These are phyloP conservation scores for Paxillus ammoniavirescens DNA, from an alignment of 768 basidiomycete species.

Conservation along the genomic window DNA sequence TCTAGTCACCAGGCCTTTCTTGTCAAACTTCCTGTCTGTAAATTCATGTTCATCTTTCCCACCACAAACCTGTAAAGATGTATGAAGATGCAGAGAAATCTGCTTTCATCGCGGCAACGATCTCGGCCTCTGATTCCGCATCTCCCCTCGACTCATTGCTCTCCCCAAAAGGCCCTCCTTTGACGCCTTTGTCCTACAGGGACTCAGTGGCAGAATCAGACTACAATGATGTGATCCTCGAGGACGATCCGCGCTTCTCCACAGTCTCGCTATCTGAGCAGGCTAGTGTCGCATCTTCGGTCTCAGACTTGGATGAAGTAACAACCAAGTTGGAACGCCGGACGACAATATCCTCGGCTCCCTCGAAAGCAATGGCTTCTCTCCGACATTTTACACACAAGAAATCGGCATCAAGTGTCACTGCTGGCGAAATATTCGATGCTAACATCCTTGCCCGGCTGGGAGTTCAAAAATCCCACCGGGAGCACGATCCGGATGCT, in stretches of 20 bases:
- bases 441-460: conserved; percentile 51
- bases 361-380: conserved; percentile 17
- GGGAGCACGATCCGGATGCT: conserved; percentile 36
- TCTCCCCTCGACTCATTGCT: conserved; percentile 46
- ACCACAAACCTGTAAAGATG: conserved; percentile 17
- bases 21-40: not conserved
- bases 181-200: conserved; percentile 27
- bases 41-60: conserved; percentile 10
- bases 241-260: conserved; percentile 49
- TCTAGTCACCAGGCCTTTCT: not conserved
- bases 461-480: conserved; percentile 45
- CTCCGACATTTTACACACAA: conserved; percentile 45
- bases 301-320: conserved; percentile 22
- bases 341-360: conserved; percentile 28
- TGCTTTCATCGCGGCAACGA: conserved; percentile 2
- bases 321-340: conserved; percentile 24
- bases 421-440: conserved; percentile 42
- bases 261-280: conserved; percentile 44
- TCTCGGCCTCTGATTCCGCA: conserved; percentile 12
- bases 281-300: conserved; percentile 32
- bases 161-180: conserved; percentile 42
- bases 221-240: conserved; percentile 57
- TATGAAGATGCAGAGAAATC: conserved; percentile 13
- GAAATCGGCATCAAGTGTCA: conserved; percentile 60
- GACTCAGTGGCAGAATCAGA: conserved; percentile 57